Evolutionary conservation across 176 grass and related monocot genomes (phyloP).

Genomic region (Musa troglodytarum): DNA sequence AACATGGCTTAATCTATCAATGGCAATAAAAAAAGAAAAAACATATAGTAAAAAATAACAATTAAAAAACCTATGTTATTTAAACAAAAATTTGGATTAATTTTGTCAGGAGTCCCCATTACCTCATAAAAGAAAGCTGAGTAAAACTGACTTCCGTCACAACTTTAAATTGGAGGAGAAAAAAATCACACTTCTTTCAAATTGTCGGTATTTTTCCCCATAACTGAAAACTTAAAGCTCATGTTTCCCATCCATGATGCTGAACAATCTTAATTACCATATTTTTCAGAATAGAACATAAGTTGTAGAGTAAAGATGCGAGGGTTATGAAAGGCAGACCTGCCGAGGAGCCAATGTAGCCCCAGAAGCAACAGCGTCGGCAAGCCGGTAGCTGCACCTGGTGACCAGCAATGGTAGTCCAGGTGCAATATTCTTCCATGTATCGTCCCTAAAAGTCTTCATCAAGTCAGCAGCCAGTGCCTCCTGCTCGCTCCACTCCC

Average conservation of each 20-base stretch:
- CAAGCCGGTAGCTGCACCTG: slow-evolving; percentile 43
- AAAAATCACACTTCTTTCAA: too few species aligned
- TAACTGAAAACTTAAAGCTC: neutral
- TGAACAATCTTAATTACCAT: too few species aligned
- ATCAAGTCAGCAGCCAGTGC: slow-evolving; percentile 48
- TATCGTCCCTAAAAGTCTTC: slow-evolving; percentile 67
- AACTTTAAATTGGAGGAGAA: too few species aligned
- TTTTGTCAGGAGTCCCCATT: too few species aligned
- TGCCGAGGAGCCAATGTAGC: slow-evolving; percentile 53
- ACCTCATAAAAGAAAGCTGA: too few species aligned
- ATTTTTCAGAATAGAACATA: neutral
- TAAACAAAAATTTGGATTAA: too few species aligned
- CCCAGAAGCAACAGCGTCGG: slow-evolving; percentile 52
- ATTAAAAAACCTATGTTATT: too few species aligned
- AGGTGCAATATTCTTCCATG: slow-evolving; percentile 68
- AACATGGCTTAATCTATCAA: too few species aligned
- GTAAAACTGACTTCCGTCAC: too few species aligned
- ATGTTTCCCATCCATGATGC: too few species aligned
- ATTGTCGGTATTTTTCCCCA: neutral
- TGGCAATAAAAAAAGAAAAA: too few species aligned
- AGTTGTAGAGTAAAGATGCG: neutral
- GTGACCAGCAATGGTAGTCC: slow-evolving; percentile 63
- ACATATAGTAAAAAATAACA: too few species aligned
- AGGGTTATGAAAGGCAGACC: slow-evolving; percentile 25
- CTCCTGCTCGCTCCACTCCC: slow-evolving; percentile 62